Evolutionary conservation across 2,329 filamentous ascomycete species (phyloP).

Genomic region (Penicillium sp.): DNA sequence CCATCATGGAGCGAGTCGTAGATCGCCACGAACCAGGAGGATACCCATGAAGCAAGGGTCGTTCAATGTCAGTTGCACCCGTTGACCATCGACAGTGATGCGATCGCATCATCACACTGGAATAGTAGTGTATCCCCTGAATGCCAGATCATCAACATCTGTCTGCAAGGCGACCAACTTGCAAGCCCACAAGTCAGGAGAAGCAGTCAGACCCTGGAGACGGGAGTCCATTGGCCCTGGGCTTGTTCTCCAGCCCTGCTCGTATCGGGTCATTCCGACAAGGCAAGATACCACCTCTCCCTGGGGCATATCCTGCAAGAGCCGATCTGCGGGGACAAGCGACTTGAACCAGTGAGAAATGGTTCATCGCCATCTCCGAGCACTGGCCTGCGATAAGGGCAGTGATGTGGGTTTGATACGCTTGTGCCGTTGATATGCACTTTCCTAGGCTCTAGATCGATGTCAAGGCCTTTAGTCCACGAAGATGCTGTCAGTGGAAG

Average conservation of each 20-base stretch:
- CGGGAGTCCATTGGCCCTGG: neutral
- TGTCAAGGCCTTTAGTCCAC: neutral
- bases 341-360: neutral
- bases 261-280: conserved; percentile 1
- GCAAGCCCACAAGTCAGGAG: conserved; percentile 29
- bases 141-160: conserved; percentile 30
- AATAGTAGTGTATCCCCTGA: neutral
- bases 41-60: conserved; percentile 30
- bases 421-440: neutral
- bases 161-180: conserved; percentile 35
- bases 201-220: conserved; percentile 14
- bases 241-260: neutral
- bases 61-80: conserved; percentile 26
- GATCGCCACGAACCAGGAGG: conserved; percentile 30
- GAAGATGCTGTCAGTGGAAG: neutral
- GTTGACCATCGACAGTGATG: neutral
- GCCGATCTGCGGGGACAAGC: conserved; percentile 4
- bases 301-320: neutral
- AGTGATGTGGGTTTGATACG: neutral
- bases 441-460: neutral
- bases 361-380: neutral
- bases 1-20: conserved; percentile 11
- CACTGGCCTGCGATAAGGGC: neutral
- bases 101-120: neutral
- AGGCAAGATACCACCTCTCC: neutral